phyloP scores from a whole-genome alignment of 257 asterid species.

The Oldenlandia corymbosa region DNA sequence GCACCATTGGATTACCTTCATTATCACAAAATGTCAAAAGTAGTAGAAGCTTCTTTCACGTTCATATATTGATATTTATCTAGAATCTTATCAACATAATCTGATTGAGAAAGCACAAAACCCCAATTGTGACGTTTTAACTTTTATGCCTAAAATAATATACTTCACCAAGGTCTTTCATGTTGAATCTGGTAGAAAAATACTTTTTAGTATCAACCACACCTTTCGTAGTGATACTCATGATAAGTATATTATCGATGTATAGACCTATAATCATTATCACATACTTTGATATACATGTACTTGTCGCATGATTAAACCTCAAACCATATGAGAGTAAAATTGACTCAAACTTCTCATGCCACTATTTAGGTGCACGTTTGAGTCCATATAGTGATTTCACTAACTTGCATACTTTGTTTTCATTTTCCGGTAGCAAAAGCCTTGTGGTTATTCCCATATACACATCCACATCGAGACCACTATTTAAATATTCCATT shows the following conservation, averaged over 20 bases:
- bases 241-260: not conserved
- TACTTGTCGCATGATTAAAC: not conserved
- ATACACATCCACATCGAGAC: not conserved
- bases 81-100: not conserved
- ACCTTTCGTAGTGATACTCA: too few relatives aligned
- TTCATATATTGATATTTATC: not conserved
- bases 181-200: not conserved
- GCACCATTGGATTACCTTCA: not conserved
- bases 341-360: not conserved
- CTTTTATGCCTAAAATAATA: not conserved
- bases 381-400: constrained; percentile 6
- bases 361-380: too few relatives aligned
- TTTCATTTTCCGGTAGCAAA: not conserved
- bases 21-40: not conserved
- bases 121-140: not conserved
- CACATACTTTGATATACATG: not conserved
- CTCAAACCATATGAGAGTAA: not conserved
- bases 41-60: too few relatives aligned
- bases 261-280: not conserved
- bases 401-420: not conserved
- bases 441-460: not conserved
- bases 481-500: too few relatives aligned
- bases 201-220: too few relatives aligned
- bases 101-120: constrained; percentile 1
- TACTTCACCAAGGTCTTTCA: constrained; percentile 6